Evolutionary conservation across 1,284 basidiomycete genomes (phyloP), one percentile per base, ranked within the genome.

Genomic region (Psilocybe mexicana): DNA sequence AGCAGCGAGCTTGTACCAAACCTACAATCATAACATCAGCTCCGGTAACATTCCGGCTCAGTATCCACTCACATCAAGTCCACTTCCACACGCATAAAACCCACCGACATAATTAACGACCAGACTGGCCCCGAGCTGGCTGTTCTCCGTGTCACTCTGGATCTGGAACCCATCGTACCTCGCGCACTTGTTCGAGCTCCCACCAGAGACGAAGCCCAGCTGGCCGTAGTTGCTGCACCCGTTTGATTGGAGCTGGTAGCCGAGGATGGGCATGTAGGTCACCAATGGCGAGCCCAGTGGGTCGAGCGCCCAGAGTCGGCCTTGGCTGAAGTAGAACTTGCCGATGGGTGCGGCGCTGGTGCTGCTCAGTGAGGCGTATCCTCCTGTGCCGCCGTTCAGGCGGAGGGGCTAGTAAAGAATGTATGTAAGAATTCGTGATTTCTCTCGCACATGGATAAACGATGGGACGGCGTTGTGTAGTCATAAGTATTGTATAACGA

Each of bases 1-100:
- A 11, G 67, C 44, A 25, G 40, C 53, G 11, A 61, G 54, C 52
- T 70, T 67, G 48, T 72, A 72, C 62, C 62, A 70, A 42, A 74
- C 64, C 72, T 74, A 28, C 25, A 14, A 4, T 46, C 7, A 43
- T 55, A 36, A 52, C 10, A 40, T 51, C 24, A 51, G 8, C 40
- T n/a, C 11, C n/a, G n/a, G n/a, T n/a, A n/a, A n/a, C n/a, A n/a
- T n/a, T n/a, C n/a, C 1, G 18, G 2, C 7, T 6, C 11, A 33
- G 4, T 2, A 36, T 23, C 7, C 10, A 49, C 68, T 63, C 46
- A 68, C 67, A 47, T 67, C 64, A 43, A 62, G 36, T 1, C 49
- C 55, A 40, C 44, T 48, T 2, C 67, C 67, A 50, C 69, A 70
- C 2, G 67, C 58, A 56, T 67, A 70, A 54, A 70, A 69, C 4